Conservation (phyloP, 768 basidiomycete genomes). For the Mycena galopus region DNA sequence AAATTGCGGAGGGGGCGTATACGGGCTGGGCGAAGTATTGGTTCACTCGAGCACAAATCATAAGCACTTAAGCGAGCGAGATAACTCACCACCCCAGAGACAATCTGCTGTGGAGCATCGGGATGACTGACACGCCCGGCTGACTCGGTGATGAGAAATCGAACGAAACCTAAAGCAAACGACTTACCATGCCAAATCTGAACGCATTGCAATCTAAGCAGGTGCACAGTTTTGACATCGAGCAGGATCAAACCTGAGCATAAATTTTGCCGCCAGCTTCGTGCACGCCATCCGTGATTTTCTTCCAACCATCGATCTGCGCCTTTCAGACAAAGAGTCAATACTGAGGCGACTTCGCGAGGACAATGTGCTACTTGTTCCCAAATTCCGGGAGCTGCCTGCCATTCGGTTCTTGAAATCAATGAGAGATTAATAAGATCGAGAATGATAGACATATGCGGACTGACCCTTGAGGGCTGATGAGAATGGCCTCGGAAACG, state of each 20-base stretch:
- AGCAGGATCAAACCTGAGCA: not conserved
- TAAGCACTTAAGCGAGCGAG: not conserved
- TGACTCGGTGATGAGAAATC: not conserved
- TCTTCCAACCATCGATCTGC: not conserved
- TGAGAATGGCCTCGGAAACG: not conserved
- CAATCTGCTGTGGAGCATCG: not conserved
- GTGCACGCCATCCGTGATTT: not conserved
- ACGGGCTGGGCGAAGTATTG: constrained; percentile 8
- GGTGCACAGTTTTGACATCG: not conserved
- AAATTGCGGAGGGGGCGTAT: no score
- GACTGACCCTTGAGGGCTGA: not conserved
- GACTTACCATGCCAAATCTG: not conserved
- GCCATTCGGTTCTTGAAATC: not conserved
- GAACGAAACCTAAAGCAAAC: not conserved
- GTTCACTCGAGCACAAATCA: no score
- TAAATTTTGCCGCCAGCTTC: not conserved
- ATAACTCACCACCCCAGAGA: not conserved
- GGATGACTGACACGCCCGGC: not conserved
- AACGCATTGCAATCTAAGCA: constrained; percentile 26
- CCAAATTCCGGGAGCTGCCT: not conserved
- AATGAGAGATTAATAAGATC: not conserved
- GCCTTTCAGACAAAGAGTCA: no score
- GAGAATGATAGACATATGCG: not conserved
- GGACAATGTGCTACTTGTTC: no score
- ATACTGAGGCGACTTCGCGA: no score